Conservation (phyloP, 768 basidiomycete genomes). For the Russula brevipes region DNA sequence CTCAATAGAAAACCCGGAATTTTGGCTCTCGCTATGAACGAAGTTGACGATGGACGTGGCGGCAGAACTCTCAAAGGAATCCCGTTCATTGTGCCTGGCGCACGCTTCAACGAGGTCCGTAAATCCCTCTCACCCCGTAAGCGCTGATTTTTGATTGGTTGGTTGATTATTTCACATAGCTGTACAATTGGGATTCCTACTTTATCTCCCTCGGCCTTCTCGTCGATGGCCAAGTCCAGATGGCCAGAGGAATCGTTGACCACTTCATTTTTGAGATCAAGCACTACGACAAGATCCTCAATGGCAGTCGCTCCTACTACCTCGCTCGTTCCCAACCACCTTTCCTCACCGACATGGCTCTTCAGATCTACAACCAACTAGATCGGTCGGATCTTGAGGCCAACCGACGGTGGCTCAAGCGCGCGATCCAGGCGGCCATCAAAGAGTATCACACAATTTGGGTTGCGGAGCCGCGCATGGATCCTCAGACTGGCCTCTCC, state of each 20-base stretch:
- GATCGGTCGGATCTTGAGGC: slow-evolving; percentile 74
- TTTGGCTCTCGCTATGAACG: slow-evolving; percentile 92
- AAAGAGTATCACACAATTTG: slow-evolving; percentile 99
- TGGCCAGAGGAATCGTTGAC: slow-evolving; percentile 98
- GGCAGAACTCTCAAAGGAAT: slow-evolving; percentile 85
- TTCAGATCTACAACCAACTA: slow-evolving; percentile 96
- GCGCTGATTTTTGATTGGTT: not conserved
- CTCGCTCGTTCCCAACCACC: slow-evolving; percentile 95
- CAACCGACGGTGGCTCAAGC: slow-evolving; percentile 89
- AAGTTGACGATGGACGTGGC: slow-evolving; percentile 72
- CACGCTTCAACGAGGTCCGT: slow-evolving; percentile 86
- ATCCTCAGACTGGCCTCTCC: slow-evolving; percentile 90
- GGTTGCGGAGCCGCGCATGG: slow-evolving; percentile 92
- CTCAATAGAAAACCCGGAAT: slow-evolving; percentile 93
- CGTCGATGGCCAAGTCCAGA: slow-evolving; percentile 87
- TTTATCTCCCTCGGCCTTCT: slow-evolving; percentile 92
- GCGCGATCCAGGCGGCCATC: slow-evolving; percentile 94
- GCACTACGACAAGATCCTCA: slow-evolving; percentile 95
- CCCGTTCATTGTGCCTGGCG: slow-evolving; percentile 96
- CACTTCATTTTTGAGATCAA: slow-evolving; percentile 99
- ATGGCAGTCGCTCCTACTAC: slow-evolving; percentile 94
- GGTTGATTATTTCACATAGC: slow-evolving; percentile 38
- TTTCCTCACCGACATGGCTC: slow-evolving; percentile 97
- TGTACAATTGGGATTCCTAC: slow-evolving; percentile 95
- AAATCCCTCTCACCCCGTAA: not conserved